Conservation (phyloP, 2,329 filamentous ascomycete species). For the Diaporthe helianthi region DNA sequence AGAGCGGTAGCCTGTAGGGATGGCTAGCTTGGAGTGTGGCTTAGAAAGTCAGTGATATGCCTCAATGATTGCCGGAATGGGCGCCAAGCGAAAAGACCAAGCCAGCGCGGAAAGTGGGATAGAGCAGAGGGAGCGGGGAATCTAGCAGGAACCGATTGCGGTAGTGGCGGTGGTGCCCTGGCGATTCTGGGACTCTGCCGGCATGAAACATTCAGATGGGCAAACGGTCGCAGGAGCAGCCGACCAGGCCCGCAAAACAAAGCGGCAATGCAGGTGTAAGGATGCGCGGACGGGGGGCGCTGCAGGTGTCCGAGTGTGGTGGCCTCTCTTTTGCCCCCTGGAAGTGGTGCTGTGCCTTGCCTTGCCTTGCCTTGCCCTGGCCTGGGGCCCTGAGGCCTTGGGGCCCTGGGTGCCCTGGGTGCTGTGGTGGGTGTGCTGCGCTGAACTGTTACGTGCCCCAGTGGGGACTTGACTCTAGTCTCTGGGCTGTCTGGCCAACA, state of each 20-base stretch:
- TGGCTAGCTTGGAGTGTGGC: conserved; percentile 26
- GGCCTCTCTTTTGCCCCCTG: too few relatives aligned
- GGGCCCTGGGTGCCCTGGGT: too few relatives aligned
- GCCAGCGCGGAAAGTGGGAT: conserved; percentile 18
- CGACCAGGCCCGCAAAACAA: conserved; percentile 14
- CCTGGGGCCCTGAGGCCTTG: too few relatives aligned
- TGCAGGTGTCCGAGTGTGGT: background rate
- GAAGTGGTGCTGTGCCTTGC: background rate
- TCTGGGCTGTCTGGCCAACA: background rate
- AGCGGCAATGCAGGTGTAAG: conserved; percentile 24
- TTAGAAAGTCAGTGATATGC: conserved; percentile 27
- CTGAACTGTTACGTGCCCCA: conserved; percentile 5
- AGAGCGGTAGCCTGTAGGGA: conserved; percentile 13
- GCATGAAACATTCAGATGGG: conserved; percentile 28
- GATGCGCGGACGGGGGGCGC: conserved; percentile 1
- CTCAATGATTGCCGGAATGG: conserved; percentile 24
- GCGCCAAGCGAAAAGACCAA: conserved; percentile 26
- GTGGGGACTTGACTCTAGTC: background rate
- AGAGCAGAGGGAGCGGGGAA: conserved; percentile 18
- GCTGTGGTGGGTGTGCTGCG: background rate
- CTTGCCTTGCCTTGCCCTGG: background rate
- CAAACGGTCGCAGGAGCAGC: conserved; percentile 7
- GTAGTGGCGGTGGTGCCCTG: conserved; percentile 10
- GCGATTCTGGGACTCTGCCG: conserved; percentile 3
- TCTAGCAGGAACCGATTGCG: conserved; percentile 1